Conservation (phyloP, 73 alveolate species). For the Paramecium sexaurelia region DNA sequence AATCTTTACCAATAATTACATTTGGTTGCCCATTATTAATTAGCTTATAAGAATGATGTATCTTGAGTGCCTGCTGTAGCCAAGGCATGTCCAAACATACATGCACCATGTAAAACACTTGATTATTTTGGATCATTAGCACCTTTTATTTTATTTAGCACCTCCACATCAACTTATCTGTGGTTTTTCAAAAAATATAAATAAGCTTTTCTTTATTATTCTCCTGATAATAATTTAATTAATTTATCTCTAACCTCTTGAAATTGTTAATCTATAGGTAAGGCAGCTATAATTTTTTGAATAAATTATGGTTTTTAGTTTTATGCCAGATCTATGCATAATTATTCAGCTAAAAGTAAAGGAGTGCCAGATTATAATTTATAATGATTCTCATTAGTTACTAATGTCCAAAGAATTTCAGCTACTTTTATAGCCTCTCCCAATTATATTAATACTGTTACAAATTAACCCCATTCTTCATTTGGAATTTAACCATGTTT, state of each 20-base stretch:
- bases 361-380: neutral
- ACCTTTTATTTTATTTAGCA: conserved; percentile 70
- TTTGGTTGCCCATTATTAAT: conserved; percentile 83
- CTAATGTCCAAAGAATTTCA: conserved; percentile 9
- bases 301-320: conserved; percentile 87
- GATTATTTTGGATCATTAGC: conserved; percentile 71
- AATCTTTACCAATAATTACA: conserved; percentile 78
- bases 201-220: conserved; percentile 74
- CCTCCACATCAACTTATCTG: conserved; percentile 81
- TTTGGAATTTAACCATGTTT: conserved; percentile 33
- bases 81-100: conserved; percentile 77
- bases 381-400: neutral
- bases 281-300: conserved; percentile 66
- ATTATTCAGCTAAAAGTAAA: neutral
- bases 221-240: conserved; percentile 75
- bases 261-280: conserved; percentile 57
- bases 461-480: conserved; percentile 53
- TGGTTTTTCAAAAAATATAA: conserved; percentile 82
- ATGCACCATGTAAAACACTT: conserved; percentile 78
- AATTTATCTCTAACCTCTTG: conserved; percentile 59
- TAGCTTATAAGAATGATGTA: conserved; percentile 81
- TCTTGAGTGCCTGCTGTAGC: conserved; percentile 78
- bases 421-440: conserved; percentile 27
- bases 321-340: conserved; percentile 80
- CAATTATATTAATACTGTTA: conserved; percentile 19